Conservation (phyloP, 352 stramenopile species). For the Phytophthora cryptogea region DNA sequence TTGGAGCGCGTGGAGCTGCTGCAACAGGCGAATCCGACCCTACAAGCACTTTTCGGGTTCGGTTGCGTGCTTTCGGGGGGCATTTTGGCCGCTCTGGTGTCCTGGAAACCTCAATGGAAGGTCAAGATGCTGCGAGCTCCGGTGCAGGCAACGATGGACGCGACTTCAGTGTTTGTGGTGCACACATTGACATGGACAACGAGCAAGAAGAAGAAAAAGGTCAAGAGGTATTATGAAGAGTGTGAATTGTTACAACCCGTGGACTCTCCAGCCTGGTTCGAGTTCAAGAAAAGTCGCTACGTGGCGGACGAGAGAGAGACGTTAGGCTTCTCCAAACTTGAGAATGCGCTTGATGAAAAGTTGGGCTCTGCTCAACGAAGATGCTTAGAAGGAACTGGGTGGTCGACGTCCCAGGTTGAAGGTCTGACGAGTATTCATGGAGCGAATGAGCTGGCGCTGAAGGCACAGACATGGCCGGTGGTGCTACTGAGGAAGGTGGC, state of each 20-base stretch:
- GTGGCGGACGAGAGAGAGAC: conserved; percentile 55
- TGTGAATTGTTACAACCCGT: conserved; percentile 40
- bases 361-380: conserved; percentile 31
- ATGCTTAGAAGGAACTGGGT: conserved; percentile 32
- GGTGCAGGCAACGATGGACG: conserved; percentile 45
- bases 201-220: conserved; percentile 25
- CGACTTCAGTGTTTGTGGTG: conserved; percentile 57
- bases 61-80: conserved; percentile 47
- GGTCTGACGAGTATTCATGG: conserved; percentile 55
- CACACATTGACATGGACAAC: conserved; percentile 24
- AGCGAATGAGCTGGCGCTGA: conserved; percentile 60
- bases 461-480: conserved; percentile 43
- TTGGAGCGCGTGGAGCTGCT: conserved; percentile 48
- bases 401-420: conserved; percentile 33
- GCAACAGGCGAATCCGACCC: conserved; percentile 31
- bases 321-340: conserved; percentile 53
- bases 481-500: conserved; percentile 72
- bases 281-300: conserved; percentile 74
- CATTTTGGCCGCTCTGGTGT: conserved; percentile 42
- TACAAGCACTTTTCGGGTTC: conserved; percentile 47
- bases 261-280: conserved; percentile 53
- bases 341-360: conserved; percentile 60
- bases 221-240: conserved; percentile 48
- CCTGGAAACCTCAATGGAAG: conserved; percentile 65
- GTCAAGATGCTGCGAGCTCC: conserved; percentile 56